These are phyloP conservation scores for Picea sitchensis DNA, from an alignment of 75 land plant species.

Conservation along the genomic window DNA sequence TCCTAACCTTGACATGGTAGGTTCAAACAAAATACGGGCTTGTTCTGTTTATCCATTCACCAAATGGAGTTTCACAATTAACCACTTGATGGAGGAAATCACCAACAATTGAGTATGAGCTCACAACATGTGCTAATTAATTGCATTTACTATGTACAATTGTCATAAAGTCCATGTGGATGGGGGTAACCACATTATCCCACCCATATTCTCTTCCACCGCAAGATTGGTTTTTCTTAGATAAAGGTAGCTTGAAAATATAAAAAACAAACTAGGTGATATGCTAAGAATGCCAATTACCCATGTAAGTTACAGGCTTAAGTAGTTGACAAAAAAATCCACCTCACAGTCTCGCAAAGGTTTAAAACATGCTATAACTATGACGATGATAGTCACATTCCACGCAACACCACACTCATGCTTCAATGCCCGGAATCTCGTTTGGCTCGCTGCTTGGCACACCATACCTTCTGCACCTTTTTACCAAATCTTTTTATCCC, in stretches of 20 bases:
- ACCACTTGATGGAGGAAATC: neutral
- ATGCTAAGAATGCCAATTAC: neutral
- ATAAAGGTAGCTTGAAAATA: constrained; percentile 2
- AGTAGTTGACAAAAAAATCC: constrained; percentile 61
- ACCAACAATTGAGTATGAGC: neutral
- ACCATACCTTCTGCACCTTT: constrained; percentile 53
- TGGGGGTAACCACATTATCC: neutral
- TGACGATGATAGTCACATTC: constrained; percentile 51
- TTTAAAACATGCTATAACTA: constrained; percentile 77
- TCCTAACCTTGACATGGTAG: too few species aligned
- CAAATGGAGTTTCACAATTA: neutral
- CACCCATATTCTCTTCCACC: neutral
- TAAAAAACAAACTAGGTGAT: neutral
- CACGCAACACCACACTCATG: constrained; percentile 68
- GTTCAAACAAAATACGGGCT: neutral
- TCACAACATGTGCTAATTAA: neutral
- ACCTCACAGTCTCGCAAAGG: constrained; percentile 79
- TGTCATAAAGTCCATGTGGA: neutral
- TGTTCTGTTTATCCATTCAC: constrained; percentile 1
- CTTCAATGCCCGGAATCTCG: constrained; percentile 72
- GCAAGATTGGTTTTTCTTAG: constrained; percentile 14
- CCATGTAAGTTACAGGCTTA: constrained; percentile 67
- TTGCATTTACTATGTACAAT: constrained; percentile 14
- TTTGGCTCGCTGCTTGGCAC: constrained; percentile 76
- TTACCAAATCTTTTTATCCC: neutral